A percentile compares a stretch with the other conserved stretches of the same genome.
Conservation (phyloP, 169 alveolate genomes). For the Plasmodium falciparum region DNA sequence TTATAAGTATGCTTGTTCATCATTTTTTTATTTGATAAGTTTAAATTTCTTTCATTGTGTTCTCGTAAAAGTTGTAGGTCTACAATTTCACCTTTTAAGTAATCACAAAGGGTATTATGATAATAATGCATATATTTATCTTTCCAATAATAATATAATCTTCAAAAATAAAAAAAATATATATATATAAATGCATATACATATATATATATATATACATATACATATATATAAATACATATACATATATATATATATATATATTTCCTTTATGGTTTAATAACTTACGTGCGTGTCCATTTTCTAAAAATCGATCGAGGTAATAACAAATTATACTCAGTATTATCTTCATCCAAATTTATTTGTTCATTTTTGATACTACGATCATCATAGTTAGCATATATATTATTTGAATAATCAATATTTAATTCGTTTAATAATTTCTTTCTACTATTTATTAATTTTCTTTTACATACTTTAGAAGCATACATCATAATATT, state of each 20-base stretch:
- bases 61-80: constrained; percentile 65
- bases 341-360: constrained; percentile 46
- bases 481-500: constrained; percentile 60
- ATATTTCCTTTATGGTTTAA: background rate
- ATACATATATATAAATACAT: background rate
- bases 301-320: constrained; percentile 63
- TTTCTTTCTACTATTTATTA: constrained; percentile 46
- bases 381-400: constrained; percentile 41
- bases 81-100: constrained; percentile 58
- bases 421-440: constrained; percentile 30
- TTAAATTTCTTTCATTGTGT: constrained; percentile 57
- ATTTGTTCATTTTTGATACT: background rate
- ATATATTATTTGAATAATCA: constrained; percentile 43
- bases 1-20: constrained; percentile 31
- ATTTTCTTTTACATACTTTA: constrained; percentile 47
- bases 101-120: constrained; percentile 64
- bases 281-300: constrained; percentile 63
- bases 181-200: too few relatives aligned
- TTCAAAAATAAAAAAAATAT: background rate
- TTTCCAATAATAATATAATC: constrained; percentile 62
- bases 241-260: background rate
- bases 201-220: constrained; percentile 1
- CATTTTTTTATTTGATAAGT: constrained; percentile 52
- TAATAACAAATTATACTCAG: constrained; percentile 45
- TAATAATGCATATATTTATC: constrained; percentile 70